A percentile compares a stretch with the other conserved stretches of the same genome.
Evolutionary conservation across 352 stramenopile genomes (phyloP).

Genomic region (Blastocystis sp.): DNA sequence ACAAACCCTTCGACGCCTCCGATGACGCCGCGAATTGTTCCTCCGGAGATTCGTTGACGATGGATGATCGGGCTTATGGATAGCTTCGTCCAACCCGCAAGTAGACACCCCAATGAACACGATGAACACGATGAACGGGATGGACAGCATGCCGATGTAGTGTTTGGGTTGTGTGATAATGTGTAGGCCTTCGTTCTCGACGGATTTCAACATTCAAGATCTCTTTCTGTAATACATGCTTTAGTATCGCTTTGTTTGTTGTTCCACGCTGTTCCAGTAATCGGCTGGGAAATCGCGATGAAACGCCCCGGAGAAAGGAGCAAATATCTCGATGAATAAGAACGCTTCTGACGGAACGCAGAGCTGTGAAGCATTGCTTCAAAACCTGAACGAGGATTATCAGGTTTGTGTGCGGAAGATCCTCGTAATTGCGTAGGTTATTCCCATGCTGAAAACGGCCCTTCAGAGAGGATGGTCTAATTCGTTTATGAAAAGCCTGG

Average conservation of each 20-base stretch:
- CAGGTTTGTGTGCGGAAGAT: constrained; percentile 17
- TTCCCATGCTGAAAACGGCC: constrained; percentile 66
- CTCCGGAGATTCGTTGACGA: not conserved
- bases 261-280: not conserved
- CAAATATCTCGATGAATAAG: constrained; percentile 39
- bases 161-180: not conserved
- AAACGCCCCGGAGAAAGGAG: not conserved
- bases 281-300: not conserved
- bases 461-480: constrained; percentile 60
- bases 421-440: constrained; percentile 27
- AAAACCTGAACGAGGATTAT: constrained; percentile 69
- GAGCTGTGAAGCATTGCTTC: constrained; percentile 69
- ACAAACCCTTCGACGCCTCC: not conserved
- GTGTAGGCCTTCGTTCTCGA: constrained; percentile 22
- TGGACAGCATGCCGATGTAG: constrained; percentile 49
- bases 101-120: constrained; percentile 2
- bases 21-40: not conserved
- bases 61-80: not conserved
- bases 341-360: constrained; percentile 24
- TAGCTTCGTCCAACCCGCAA: not conserved
- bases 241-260: constrained; percentile 23
- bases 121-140: not conserved
- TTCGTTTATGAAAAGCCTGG: constrained; percentile 55
- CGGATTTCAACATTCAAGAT: constrained; percentile 46
- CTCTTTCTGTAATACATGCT: constrained; percentile 51